phyloP scores from a whole-genome alignment of 352 stramenopile species.

The Phytophthora crassamura region DNA sequence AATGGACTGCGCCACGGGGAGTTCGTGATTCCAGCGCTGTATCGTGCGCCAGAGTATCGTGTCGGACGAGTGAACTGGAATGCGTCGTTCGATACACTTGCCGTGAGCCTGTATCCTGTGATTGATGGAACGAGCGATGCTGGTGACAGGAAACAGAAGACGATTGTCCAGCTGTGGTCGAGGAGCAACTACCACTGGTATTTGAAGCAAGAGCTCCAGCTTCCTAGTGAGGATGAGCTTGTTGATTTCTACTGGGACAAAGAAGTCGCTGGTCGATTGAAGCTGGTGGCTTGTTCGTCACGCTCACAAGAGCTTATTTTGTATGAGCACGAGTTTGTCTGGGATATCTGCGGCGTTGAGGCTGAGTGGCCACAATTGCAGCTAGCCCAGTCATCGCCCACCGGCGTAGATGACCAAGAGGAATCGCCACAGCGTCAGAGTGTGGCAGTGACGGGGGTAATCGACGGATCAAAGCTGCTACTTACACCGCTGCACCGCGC shows the following conservation, averaged over 20 bases:
- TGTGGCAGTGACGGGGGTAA: constrained; percentile 55
- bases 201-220: constrained; percentile 70
- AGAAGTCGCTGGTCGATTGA: constrained; percentile 50
- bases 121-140: neutral
- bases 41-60: constrained; percentile 31
- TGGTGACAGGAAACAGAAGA: neutral
- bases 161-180: constrained; percentile 73
- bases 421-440: constrained; percentile 17
- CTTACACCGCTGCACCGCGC: constrained; percentile 74
- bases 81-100: constrained; percentile 70
- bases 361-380: constrained; percentile 9
- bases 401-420: neutral
- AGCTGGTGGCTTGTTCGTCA: constrained; percentile 38
- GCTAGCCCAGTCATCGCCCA: neutral
- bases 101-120: constrained; percentile 46
- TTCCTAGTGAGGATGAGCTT: constrained; percentile 27
- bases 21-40: constrained; percentile 61
- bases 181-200: constrained; percentile 90
- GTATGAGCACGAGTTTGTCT: constrained; percentile 62
- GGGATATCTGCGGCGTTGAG: constrained; percentile 45
- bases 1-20: constrained; percentile 86
- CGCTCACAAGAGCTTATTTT: constrained; percentile 24
- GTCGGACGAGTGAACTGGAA: constrained; percentile 67
- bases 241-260: constrained; percentile 64
- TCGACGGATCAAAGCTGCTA: constrained; percentile 67